Percentiles rank a stretch among this genome's conserved stretches.
These are phyloP conservation scores for Phialemoniopsis sp. DNA, from an alignment of 2,329 filamentous ascomycete species.

Conservation along the genomic window DNA sequence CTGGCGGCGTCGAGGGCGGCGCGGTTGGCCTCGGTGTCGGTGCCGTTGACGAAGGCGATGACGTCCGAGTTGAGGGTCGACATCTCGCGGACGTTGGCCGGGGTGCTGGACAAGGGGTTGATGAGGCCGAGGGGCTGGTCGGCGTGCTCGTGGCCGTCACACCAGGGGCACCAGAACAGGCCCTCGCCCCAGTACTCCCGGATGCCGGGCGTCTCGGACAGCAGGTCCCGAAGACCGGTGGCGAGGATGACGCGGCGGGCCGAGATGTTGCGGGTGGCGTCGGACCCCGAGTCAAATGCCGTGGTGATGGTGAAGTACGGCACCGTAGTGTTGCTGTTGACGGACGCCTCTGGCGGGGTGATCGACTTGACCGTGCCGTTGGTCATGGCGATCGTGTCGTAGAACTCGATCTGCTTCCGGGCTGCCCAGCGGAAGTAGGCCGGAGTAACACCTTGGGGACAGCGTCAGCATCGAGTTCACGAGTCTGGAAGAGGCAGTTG, in stretches of 20 bases:
- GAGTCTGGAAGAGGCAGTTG: neutral
- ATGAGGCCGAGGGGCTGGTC: constrained; percentile 55
- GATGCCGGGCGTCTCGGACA: constrained; percentile 52
- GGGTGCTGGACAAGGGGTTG: constrained; percentile 35
- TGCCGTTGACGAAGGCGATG: constrained; percentile 56
- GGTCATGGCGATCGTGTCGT: constrained; percentile 42
- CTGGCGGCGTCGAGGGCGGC: constrained; percentile 30
- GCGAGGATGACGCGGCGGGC: constrained; percentile 53
- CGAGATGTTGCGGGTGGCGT: constrained; percentile 24
- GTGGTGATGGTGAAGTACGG: constrained; percentile 37
- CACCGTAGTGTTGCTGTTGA: constrained; percentile 10
- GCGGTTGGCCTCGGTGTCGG: constrained; percentile 40
- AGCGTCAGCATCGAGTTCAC: constrained; percentile 2
- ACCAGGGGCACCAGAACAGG: constrained; percentile 63
- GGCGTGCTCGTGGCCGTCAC: constrained; percentile 58
- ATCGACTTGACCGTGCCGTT: constrained; percentile 49
- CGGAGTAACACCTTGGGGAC: constrained; percentile 41
- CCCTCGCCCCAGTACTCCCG: constrained; percentile 53
- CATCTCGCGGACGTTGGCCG: constrained; percentile 44
- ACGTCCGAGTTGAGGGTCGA: constrained; percentile 51
- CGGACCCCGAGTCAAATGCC: constrained; percentile 13
- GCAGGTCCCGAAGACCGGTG: constrained; percentile 50
- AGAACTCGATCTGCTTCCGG: constrained; percentile 45
- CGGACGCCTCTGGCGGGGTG: constrained; percentile 28
- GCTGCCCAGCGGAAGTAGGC: constrained; percentile 50